Evolutionary conservation across 805 yeast genomes (phyloP), one percentile per base, ranked within the genome.

Genomic region (Candida corydali): DNA sequence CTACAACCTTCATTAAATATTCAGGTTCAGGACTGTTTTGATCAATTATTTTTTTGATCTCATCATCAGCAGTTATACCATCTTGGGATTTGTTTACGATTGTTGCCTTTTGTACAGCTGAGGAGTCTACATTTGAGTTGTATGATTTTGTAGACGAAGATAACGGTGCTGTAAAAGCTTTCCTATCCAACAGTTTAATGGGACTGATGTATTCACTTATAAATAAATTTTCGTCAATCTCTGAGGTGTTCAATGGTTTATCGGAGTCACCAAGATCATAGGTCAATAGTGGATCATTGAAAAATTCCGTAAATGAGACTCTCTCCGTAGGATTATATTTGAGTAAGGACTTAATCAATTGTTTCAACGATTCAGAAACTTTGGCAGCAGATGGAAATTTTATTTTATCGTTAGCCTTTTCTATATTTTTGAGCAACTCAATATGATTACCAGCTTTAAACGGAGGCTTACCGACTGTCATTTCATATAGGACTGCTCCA

Each of bases 401-500:
- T 29, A 93, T 87, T 35, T 67, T 69, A 60, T 89, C 95, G 44
- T 83, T 81, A 1, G 86, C 75, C 50, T 76, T 78, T 55, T 89
- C 95, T 47, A 93, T 93, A 52, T 82, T 86, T 58, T 85, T 81
- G 52, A 86, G 73, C 38, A 93, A 71, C 55, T 91, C 97, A 43
- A 93, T 80, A 57, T 91, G 98, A 55, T 93, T 93, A 3, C 84
- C 78, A 3, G 98, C 98, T 46, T 84, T 79, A 58, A 89, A 93
- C 0, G 98, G 98, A 1, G 98, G 96, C 58, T 76, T 83, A n/a
- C 98, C 98, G 20, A 86, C 88, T 9, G 86, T 75, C 96, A 93
- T 89, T 60, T 93, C 98, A 60, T 82, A 93, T 9, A 89, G 65
- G 1, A 93, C 98, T 1, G 98, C 94, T 3, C 98, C 98, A 4